phyloP scores from a whole-genome alignment of 768 basidiomycete genomes.

The Cystofilobasidium macerans region DNA sequence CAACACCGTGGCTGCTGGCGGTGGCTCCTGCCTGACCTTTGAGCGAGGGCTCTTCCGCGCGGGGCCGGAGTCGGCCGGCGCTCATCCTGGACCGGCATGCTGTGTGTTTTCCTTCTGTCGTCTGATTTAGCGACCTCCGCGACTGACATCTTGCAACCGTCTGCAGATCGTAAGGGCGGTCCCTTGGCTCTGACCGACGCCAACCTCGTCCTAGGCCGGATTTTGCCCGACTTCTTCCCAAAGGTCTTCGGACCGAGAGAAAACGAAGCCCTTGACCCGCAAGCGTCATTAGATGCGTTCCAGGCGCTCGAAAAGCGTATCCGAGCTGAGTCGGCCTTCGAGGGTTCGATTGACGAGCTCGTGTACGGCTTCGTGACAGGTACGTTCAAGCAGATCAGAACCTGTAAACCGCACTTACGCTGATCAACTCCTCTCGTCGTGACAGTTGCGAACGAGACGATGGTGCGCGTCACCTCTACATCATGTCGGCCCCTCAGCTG shows the following conservation, averaged over 20 bases:
- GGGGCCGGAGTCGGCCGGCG: conserved; percentile 27
- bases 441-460: background rate
- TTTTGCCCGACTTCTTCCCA: conserved; percentile 28
- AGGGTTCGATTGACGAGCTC: conserved; percentile 29
- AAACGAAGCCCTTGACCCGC: conserved; percentile 27
- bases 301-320: conserved; percentile 26
- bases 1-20: conserved; percentile 27
- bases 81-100: conserved; percentile 29
- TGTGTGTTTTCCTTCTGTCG: conserved; percentile 5
- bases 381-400: background rate
- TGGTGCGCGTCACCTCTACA: background rate
- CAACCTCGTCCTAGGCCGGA: conserved; percentile 32
- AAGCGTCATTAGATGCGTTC: conserved; percentile 24
- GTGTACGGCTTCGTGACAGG: conserved; percentile 28
- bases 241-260: conserved; percentile 28
- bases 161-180: conserved; percentile 29
- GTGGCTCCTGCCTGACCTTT: conserved; percentile 29
- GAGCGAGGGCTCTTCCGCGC: conserved; percentile 30
- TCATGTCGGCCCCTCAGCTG: too few species aligned
- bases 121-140: too few species aligned
- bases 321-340: conserved; percentile 21
- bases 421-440: background rate
- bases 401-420: background rate
- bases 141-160: too few species aligned
- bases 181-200: conserved; percentile 34